Conservation (phyloP, 83 land plant genomes). For the Thuja plicata region DNA sequence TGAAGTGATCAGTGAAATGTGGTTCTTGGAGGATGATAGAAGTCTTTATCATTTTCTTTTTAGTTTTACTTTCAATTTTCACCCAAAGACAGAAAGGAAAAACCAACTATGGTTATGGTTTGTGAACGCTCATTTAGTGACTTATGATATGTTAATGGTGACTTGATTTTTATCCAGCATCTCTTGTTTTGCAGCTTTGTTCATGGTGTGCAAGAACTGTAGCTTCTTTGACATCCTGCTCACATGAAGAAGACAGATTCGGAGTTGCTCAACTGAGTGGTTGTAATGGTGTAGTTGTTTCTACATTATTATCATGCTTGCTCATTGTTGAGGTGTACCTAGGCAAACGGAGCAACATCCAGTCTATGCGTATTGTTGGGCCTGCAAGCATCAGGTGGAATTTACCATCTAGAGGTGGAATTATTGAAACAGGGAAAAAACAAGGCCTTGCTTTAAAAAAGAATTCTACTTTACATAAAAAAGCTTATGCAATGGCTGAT, state of each 20-base stretch:
- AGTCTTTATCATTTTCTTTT: background rate
- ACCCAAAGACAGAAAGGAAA: background rate
- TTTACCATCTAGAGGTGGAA: conserved; percentile 43
- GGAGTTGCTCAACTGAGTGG: conserved; percentile 97
- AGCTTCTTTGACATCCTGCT: conserved; percentile 73
- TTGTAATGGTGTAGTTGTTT: conserved; percentile 69
- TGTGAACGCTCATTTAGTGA: background rate
- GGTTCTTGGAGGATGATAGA: background rate
- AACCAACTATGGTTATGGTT: background rate
- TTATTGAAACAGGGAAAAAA: conserved; percentile 31
- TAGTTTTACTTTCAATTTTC: background rate
- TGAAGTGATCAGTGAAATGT: background rate
- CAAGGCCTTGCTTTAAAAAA: conserved; percentile 32
- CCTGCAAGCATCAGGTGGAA: conserved; percentile 88
- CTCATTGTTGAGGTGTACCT: conserved; percentile 85
- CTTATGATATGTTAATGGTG: background rate
- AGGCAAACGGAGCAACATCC: conserved; percentile 77
- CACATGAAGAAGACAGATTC: conserved; percentile 77
- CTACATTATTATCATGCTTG: conserved; percentile 81
- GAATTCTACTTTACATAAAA: conserved; percentile 41
- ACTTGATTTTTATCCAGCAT: background rate
- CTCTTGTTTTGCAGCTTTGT: conserved; percentile 55
- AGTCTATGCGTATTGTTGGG: conserved; percentile 51
- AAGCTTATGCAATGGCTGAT: conserved; percentile 88
- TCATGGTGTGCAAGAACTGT: conserved; percentile 79